Base-by-base conservation (phyloP, 1,284 basidiomycete genomes). In the Apiotrichum gracile region DNA sequence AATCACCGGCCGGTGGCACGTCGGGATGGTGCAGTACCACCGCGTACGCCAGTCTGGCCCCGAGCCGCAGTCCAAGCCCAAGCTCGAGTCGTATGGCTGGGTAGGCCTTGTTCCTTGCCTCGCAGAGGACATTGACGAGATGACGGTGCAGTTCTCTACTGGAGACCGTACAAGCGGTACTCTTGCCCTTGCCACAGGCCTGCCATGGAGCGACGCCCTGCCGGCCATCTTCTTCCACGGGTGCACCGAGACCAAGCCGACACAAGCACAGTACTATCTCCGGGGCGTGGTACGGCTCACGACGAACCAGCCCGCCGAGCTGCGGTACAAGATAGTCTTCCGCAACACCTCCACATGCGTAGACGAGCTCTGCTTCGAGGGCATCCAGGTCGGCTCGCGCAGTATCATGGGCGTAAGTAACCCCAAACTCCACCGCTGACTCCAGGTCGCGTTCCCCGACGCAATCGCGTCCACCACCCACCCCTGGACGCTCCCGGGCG, bases 281-380 rank as follows among this genome's bases (percentile, higher is more conserved):
- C 46, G 49, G 4, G 57, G 57, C 8, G 47, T 52, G 2, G 71
- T 67, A n/a, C 57, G 62, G 9, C 58, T 74, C 9, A 74, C 72
- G 24, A 57, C 66, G 27, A 70, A 74, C 50, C 26, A 64, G 35
- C 70, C 68, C 14, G 69, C 70, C 5, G 63, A 73, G 51, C 60
- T 72, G 14, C 64, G 71, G 25, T 70, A 66, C 68, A 71, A 68
- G 9, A 44, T 73, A 45, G 55, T 74, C 8, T 67, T 74, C 25
- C 51, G 68, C 27, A 69, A 70, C 52, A 58, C 60, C 1, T 65
- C 12, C 8, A 38, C 46, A 2, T 19, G 64, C 2, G 61, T 65
- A 27, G 70, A 73, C 56, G 65, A 67, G 27, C 27, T 42, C 38
- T 41, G 42, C 41, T 47, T 57, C 25, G 56, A 58, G 13, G 64